phyloP scores from a whole-genome alignment of 116 monocot species.

The Cymodocea nodosa region DNA sequence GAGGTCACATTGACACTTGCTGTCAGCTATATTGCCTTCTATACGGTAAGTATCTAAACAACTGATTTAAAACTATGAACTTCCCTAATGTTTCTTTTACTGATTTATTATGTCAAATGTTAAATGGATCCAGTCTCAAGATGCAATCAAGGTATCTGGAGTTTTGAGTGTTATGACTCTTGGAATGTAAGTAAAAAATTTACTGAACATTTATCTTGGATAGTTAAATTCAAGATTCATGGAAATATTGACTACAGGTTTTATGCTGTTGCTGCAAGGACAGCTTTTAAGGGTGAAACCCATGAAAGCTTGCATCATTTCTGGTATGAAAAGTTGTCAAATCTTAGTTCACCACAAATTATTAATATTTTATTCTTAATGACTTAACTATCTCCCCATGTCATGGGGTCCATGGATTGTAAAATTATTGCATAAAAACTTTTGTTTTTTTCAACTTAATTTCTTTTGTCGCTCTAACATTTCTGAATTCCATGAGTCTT shows the following conservation, averaged over 20 bases:
- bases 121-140: constrained; percentile 61
- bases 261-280: constrained; percentile 88
- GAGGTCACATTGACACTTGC: constrained; percentile 89
- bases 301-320: constrained; percentile 97
- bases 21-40: constrained; percentile 87
- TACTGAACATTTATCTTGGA: background rate
- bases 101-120: background rate
- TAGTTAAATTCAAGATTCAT: background rate
- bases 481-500: no score
- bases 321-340: constrained; percentile 36
- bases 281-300: constrained; percentile 96
- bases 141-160: constrained; percentile 74
- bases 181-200: constrained; percentile 67
- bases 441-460: no score
- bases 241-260: constrained; percentile 35
- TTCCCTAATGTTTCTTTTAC: background rate
- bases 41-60: constrained; percentile 48
- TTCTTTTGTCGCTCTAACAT: no score
- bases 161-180: constrained; percentile 96
- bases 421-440: no score
- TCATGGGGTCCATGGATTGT: no score
- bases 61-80: background rate
- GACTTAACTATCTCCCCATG: no score
- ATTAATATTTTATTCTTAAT: no score
- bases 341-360: no score